Evolutionary conservation across 768 basidiomycete genomes (phyloP), one percentile per base, ranked within the genome.

Genomic region (Tephrocybe sp.): DNA sequence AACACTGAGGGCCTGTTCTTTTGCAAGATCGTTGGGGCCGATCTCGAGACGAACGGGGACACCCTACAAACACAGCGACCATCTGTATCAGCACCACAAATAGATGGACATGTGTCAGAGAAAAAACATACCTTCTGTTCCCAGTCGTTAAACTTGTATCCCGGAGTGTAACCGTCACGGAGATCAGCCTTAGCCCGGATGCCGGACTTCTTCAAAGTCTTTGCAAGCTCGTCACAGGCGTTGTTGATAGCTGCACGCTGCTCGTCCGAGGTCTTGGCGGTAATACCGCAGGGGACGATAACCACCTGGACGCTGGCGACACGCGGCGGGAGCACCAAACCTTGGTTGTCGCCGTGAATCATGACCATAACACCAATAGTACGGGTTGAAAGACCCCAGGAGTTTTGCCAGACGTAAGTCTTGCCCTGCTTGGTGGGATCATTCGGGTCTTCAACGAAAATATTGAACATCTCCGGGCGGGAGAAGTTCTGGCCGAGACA

Each of bases 81-180:
- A n/a, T 34, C 37, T 36, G 42, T 41, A 29, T 42, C 34, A 49
- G 58, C 45, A 45, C 8, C 1, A 24, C 45, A 38, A 37, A 24
- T 36, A 31, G 2, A 30, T 18, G 33, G 31, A n/a, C 9, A 34
- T 40, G 31, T 52, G 13, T 54, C 29, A 22, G 15, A 16, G 21
- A 33, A 19, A 45, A 11, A 48, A 52, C 69, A 40, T 53, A 89
- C 92, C 83, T 95, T 91, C 70, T 97, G 88, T 74, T 99, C 97
- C 94, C 95, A 97, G 61, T 98, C 92, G 64, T 97, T 97, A 76
- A 97, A 99, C 73, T 99, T 99, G 75, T 88, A 98, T 24, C 97
- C 97, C 8, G 97, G 97, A 24, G 95, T 98, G 69, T 98, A 97
- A 7, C 90, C 93, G 3, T 98, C 97, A 51, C 95, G 75, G 54